Conservation (phyloP, 108 stramenopile genomes). For the Skeletonema tropicum region DNA sequence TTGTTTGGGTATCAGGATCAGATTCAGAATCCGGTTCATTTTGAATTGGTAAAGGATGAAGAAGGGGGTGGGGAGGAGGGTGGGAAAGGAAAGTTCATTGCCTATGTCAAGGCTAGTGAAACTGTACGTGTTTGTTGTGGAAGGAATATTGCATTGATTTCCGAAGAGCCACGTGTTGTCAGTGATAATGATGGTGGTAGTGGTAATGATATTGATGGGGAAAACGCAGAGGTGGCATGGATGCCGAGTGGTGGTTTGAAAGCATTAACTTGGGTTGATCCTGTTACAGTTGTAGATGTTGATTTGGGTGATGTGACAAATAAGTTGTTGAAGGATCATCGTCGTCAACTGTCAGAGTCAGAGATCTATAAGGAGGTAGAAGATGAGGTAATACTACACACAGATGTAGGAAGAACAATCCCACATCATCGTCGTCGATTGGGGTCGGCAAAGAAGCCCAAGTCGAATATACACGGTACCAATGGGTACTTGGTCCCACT, state of each 20-base stretch:
- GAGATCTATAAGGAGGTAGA: not conserved
- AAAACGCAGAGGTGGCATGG: conserved; percentile 11
- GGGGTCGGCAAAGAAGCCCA: conserved; percentile 17
- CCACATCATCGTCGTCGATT: conserved; percentile 38
- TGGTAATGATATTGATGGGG: not conserved
- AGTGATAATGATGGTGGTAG: not conserved
- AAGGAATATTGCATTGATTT: conserved; percentile 86
- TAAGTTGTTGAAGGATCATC: not conserved
- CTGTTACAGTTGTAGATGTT: conserved; percentile 79
- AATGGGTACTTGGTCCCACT: conserved; percentile 84
- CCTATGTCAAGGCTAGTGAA: conserved; percentile 73
- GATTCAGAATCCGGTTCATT: conserved; percentile 77
- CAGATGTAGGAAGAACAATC: not conserved
- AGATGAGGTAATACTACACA: not conserved
- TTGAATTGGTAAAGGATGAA: conserved; percentile 22
- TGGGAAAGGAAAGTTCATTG: conserved; percentile 25
- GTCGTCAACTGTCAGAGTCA: not conserved
- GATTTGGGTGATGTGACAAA: conserved; percentile 24
- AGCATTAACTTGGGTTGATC: conserved; percentile 87
- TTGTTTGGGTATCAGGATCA: conserved; percentile 87
- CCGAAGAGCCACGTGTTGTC: conserved; percentile 12
- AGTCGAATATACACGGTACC: conserved; percentile 76
- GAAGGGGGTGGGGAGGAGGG: conserved; percentile 3
- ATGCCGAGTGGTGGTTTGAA: conserved; percentile 40
- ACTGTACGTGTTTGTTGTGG: conserved; percentile 82